Evolutionary conservation across 2,329 filamentous ascomycete species (phyloP), one percentile per base, ranked within the genome.

Genomic region (Byssoonygena ceratinophila): DNA sequence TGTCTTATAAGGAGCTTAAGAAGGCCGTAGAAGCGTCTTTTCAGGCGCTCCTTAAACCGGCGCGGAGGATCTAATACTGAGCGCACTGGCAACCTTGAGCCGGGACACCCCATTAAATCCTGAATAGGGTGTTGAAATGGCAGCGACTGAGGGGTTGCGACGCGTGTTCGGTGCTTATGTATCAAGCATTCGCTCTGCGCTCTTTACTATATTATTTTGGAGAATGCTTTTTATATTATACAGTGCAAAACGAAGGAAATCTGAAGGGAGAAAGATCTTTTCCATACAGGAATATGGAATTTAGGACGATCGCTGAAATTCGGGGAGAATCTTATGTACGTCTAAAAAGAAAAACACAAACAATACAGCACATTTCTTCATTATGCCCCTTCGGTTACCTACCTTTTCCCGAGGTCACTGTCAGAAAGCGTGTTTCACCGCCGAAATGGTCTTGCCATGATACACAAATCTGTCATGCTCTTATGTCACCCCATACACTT

Each of bases 1-100:
- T 96, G 55, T 91, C 81, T 59, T 98, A 94, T 67, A 87, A 87
- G 67, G 92, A 97, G 68, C 70, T 98, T 56, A 94, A 83, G 70
- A 73, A 80, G 54, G 78, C 74, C 2, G 65, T 83, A 31, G 81
- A 83, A 59, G 74, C 73, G 31, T 77, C 79, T 8, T 84, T 82
- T 65, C 74, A 76, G 63, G 80, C 82, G 51, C 64, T 83, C 52
- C 59, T 74, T 57, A 75, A 75, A 60, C 66, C 68, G 23, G 55
- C 60, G 16, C 63, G 67, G 57, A 64, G 43, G 20, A 45, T 45
- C 43, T 45, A 22, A 40, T 22, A 2, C 12, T 23, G 11, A 6
- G 8, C 8, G 20, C 8, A 8, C n/a, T 12, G 18, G 12, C 2
- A n/a, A n/a, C n/a, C n/a, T n/a, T n/a, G n/a, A n/a, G n/a, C n/a